Evolutionary conservation across 768 basidiomycete genomes (phyloP), one percentile per base, ranked within the genome.

Genomic region (Trametes coccinea): DNA sequence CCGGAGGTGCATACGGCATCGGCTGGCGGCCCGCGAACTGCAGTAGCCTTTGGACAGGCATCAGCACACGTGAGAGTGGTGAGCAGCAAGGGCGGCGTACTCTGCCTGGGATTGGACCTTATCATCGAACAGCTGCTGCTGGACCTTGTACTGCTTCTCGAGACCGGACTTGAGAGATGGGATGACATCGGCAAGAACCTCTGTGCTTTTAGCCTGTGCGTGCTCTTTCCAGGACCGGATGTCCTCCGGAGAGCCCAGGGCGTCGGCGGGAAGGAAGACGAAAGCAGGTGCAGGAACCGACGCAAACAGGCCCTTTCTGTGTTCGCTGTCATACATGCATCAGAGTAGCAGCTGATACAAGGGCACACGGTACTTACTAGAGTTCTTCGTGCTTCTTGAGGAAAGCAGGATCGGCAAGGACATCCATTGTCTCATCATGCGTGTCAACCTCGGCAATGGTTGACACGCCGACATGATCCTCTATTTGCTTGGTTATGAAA

Each of bases 121-220:
- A 17, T 49, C 45, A 4, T 37, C 13, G 13, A 60, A 86, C 83
- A 45, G 86, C 88, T 73, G 87, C 87, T 0, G 76, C 75, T 65
- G 72, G 81, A 43, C 16, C 41, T 43, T 43, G 41, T 43, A 43
- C 41, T 43, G 41, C 41, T 43, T 43, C 14, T 43, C 41, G 41
- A 43, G 41, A n/a, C 41, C 41, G 7, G 41, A 43, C 41, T 43
- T 43, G 41, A 43, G 41, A 7, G 41, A 43, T 4, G 41, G 41
- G 14, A 6, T n/a, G 41, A 13, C 41, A 13, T 16, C 14, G 41
- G 41, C 41, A 16, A 43, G 41, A 13, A 43, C 5, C 14, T 43
- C 41, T 16, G 41, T 43, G 41, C 14, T 43, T 13, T 43, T 43
- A 4, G 41, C 41, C 5, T 43, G 41, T n/a, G 41, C 41, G 14